Base-by-base conservation (phyloP, 176 grass and related monocot species). In the Rhynchospora tenuis region DNA sequence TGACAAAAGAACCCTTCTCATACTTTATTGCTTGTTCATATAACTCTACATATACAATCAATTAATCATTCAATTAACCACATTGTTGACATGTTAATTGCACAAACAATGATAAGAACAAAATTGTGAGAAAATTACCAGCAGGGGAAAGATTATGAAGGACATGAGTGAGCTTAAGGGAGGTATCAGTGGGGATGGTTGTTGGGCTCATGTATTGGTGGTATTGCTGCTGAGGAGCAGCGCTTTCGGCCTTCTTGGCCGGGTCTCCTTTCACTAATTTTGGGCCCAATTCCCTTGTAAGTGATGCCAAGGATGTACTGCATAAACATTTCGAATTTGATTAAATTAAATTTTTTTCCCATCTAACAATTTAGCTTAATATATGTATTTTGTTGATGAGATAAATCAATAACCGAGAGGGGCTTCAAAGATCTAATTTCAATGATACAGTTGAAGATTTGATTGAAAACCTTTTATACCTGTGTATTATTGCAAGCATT, bases 21-120 rank as follows among this genome's bases (percentile, higher is more conserved):
- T 92, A 88, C 88, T 92, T 97, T 55, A 97, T 94, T 12, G 94
- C 91, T 90, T 97, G 94, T 86, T 97, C 94, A 79, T 97, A 97
- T 68, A 97, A 75, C 84, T 97, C 94, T 97, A 84, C 56, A 27
- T 23, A 62, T 57, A 81, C 5, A 12, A 51, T 50, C 29, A 65
- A 1, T 7, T 5, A 10, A 64, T 28, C 8, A 29, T 31, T 1
- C 31, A 12, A 66, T 15, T 31, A 10, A 64, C 63, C 15, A 31
- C 16, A 33, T 31, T 31, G 60, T 62, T 63, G 8, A 27, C 4
- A 0, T 9, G 10, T 12, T 24, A 84, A 22, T 42, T 33, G 22
- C 6, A 15, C 31, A 50, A 76, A 17, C 16, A 0, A 23, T 60
- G 31, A 33, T 33, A 3, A 33, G 31, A 33, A 33, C n/a, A 33